Evolutionary conservation across 2,329 filamentous ascomycete genomes (phyloP).

Genomic region (Nemania sp.): DNA sequence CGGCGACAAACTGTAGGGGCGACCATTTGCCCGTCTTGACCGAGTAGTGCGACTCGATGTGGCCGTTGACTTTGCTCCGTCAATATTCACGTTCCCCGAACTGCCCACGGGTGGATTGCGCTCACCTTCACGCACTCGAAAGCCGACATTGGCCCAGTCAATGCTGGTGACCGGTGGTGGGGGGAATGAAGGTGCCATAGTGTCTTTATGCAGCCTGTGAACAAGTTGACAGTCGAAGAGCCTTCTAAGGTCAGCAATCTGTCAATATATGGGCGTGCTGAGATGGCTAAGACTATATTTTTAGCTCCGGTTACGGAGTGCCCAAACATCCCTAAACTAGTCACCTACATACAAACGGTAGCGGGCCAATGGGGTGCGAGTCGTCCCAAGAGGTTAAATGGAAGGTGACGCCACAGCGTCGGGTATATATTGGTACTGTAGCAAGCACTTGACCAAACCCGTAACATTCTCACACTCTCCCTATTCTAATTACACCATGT

Average conservation of each 20-base stretch:
- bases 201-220: neutral
- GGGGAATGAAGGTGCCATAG: conserved; percentile 63
- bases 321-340: too few relatives aligned
- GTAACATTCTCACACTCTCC: too few relatives aligned
- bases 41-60: conserved; percentile 86
- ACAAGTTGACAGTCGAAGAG: neutral
- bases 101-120: neutral
- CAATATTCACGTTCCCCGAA: neutral
- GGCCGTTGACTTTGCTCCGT: conserved; percentile 73
- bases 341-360: too few relatives aligned
- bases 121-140: conserved; percentile 85
- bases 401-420: too few relatives aligned
- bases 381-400: too few relatives aligned
- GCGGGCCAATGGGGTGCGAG: too few relatives aligned
- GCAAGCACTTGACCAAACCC: too few relatives aligned
- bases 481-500: too few relatives aligned
- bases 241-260: neutral
- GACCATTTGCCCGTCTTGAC: conserved; percentile 76
- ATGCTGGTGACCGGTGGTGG: conserved; percentile 79
- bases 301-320: conserved; percentile 27
- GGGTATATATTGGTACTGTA: too few relatives aligned
- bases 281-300: neutral
- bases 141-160: conserved; percentile 93
- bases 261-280: conserved; percentile 3
- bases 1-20: conserved; percentile 74